These are phyloP conservation scores for Scheffersomyces ergatensis DNA, from an alignment of 805 yeast species.

Conservation along the genomic window DNA sequence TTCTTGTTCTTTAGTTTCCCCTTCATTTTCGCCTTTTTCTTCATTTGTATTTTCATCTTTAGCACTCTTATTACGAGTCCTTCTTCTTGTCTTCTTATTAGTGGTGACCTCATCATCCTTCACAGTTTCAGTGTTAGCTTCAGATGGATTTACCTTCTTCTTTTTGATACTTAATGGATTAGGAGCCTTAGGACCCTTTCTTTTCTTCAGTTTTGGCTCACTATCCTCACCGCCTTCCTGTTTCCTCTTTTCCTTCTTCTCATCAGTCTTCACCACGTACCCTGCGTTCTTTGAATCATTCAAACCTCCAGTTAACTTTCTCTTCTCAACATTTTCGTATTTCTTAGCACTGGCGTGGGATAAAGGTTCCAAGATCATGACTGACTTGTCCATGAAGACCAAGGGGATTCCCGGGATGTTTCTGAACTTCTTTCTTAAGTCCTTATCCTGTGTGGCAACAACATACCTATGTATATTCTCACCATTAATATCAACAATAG, in stretches of 20 bases:
- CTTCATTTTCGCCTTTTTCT: neutral
- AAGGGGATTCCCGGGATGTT: conserved; percentile 87
- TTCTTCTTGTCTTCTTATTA: conserved; percentile 22
- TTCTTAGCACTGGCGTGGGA: conserved; percentile 59
- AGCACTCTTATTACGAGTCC: conserved; percentile 13
- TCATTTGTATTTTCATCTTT: neutral
- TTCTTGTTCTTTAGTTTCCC: neutral
- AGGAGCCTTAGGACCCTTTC: conserved; percentile 76
- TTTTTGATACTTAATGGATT: conserved; percentile 89
- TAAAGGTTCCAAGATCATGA: conserved; percentile 94
- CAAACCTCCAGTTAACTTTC: conserved; percentile 74
- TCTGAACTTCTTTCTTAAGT: conserved; percentile 67
- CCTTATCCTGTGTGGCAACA: conserved; percentile 79
- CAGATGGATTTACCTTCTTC: conserved; percentile 40
- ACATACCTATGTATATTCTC: conserved; percentile 87
- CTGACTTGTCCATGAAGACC: conserved; percentile 83
- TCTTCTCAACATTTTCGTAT: conserved; percentile 50
- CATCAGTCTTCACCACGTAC: conserved; percentile 19
- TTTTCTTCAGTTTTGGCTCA: conserved; percentile 38
- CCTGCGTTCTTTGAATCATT: conserved; percentile 61
- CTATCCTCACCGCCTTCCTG: conserved; percentile 3
- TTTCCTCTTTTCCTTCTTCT: conserved; percentile 6
- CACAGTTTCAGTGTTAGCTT: conserved; percentile 1
- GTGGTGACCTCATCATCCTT: conserved; percentile 1
- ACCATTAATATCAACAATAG: conserved; percentile 68